Conservation (phyloP, 495 filamentous ascomycete genomes). For the Massariosphaeria phaeospora region DNA sequence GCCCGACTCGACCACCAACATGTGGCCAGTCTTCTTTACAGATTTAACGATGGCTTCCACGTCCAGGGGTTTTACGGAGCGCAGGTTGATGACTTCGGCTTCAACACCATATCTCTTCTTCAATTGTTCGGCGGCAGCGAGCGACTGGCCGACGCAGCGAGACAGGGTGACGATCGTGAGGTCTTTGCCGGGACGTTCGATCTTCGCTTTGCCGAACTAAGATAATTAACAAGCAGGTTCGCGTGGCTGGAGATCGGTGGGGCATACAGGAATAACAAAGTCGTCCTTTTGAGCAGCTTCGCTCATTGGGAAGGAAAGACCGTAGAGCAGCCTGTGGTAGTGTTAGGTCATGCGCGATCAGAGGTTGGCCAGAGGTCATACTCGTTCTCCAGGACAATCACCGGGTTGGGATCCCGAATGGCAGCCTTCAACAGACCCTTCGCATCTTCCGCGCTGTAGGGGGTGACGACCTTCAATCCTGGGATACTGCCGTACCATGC, state of each 20-base stretch:
- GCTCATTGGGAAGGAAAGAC: constrained; percentile 89
- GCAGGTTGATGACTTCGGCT: constrained; percentile 94
- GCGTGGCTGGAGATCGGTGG: not conserved
- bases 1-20: constrained; percentile 90
- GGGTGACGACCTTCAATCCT: constrained; percentile 90
- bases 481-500: constrained; percentile 99
- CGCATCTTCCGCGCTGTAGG: constrained; percentile 95
- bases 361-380: constrained; percentile 34
- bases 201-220: constrained; percentile 91
- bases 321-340: constrained; percentile 73
- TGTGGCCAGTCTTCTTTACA: constrained; percentile 93
- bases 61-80: constrained; percentile 93
- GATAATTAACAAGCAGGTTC: constrained; percentile 31
- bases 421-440: constrained; percentile 97
- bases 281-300: constrained; percentile 90
- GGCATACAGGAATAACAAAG: constrained; percentile 72
- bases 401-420: constrained; percentile 96
- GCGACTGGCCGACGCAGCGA: constrained; percentile 88
- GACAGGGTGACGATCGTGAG: constrained; percentile 92
- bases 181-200: constrained; percentile 93
- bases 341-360: constrained; percentile 31
- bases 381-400: constrained; percentile 95
- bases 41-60: constrained; percentile 92
- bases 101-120: constrained; percentile 97
- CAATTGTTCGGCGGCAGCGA: constrained; percentile 78